phyloP scores from a whole-genome alignment of 495 filamentous ascomycete species.

The Talaromyces proteolyticus region DNA sequence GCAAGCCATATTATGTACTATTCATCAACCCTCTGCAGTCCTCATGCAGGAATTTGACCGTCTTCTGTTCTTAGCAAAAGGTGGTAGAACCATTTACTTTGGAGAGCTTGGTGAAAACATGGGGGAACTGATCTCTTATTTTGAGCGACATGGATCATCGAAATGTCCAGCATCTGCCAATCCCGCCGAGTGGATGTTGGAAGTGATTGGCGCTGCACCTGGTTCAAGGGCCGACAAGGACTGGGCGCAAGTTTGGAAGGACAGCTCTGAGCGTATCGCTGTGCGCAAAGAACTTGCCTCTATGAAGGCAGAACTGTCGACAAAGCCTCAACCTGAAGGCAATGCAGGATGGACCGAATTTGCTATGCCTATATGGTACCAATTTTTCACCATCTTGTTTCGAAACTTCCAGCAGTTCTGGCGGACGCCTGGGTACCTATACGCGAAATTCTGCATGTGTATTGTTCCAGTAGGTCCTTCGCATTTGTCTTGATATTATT shows the following conservation, averaged over 20 bases:
- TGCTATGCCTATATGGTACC: slow-evolving; percentile 47
- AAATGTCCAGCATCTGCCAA: slow-evolving; percentile 67
- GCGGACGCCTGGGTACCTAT: slow-evolving; percentile 55
- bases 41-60: slow-evolving; percentile 90
- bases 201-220: slow-evolving; percentile 83
- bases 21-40: slow-evolving; percentile 87
- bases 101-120: slow-evolving; percentile 78
- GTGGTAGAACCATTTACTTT: slow-evolving; percentile 81
- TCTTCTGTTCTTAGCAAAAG: slow-evolving; percentile 73
- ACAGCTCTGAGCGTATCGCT: slow-evolving; percentile 60
- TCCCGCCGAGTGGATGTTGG: slow-evolving; percentile 91
- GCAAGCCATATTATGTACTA: slow-evolving; percentile 85
- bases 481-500: not conserved
- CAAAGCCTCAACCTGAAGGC: slow-evolving; percentile 20
- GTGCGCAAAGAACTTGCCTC: slow-evolving; percentile 65
- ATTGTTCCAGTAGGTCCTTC: slow-evolving; percentile 19
- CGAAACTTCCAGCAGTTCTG: slow-evolving; percentile 55
- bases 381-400: slow-evolving; percentile 44
- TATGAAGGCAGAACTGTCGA: slow-evolving; percentile 55
- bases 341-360: slow-evolving; percentile 40
- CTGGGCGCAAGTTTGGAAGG: slow-evolving; percentile 74
- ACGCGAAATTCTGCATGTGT: slow-evolving; percentile 53
- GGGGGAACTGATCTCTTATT: slow-evolving; percentile 63
- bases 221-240: slow-evolving; percentile 67
- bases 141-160: slow-evolving; percentile 66